A percentile compares a stretch with the other conserved stretches of the same genome.
These are phyloP conservation scores for Porphyrellus cyaneotinctus DNA, from an alignment of 768 basidiomycete genomes.

Conservation along the genomic window DNA sequence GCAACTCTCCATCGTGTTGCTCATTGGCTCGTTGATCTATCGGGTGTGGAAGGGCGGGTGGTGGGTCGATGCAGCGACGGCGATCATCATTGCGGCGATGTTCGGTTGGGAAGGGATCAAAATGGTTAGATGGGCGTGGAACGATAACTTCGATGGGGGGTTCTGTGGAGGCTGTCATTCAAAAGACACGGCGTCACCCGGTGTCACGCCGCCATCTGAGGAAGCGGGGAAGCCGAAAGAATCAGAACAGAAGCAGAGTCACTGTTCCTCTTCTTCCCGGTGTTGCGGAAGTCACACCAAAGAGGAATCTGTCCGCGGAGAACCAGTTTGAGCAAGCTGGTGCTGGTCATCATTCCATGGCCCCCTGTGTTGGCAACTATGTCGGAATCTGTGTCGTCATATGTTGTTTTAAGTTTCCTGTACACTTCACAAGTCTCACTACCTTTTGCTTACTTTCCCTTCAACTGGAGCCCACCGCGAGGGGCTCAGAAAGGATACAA, in stretches of 20 bases:
- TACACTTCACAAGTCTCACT: too few species aligned
- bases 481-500: too few species aligned
- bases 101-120: slow-evolving; percentile 45
- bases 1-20: slow-evolving; percentile 41
- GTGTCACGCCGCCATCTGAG: background rate
- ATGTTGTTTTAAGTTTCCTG: too few species aligned
- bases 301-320: background rate
- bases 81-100: slow-evolving; percentile 37
- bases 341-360: too few species aligned
- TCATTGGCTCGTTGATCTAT: slow-evolving; percentile 39
- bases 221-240: slow-evolving; percentile 2
- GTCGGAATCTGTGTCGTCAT: too few species aligned
- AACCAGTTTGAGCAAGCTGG: too few species aligned
- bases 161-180: slow-evolving; percentile 28
- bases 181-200: background rate
- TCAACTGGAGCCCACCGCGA: too few species aligned
- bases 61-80: slow-evolving; percentile 47
- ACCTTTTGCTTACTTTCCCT: too few species aligned
- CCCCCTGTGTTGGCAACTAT: too few species aligned
- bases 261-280: background rate
- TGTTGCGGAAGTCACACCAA: slow-evolving; percentile 2
- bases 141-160: slow-evolving; percentile 35
- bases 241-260: background rate
- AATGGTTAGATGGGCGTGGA: slow-evolving; percentile 39
- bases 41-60: slow-evolving; percentile 42